A percentile compares a stretch with the other conserved stretches of the same genome.
These are phyloP conservation scores for Penicillium herquei DNA, from an alignment of 495 filamentous ascomycete species.

Conservation along the genomic window DNA sequence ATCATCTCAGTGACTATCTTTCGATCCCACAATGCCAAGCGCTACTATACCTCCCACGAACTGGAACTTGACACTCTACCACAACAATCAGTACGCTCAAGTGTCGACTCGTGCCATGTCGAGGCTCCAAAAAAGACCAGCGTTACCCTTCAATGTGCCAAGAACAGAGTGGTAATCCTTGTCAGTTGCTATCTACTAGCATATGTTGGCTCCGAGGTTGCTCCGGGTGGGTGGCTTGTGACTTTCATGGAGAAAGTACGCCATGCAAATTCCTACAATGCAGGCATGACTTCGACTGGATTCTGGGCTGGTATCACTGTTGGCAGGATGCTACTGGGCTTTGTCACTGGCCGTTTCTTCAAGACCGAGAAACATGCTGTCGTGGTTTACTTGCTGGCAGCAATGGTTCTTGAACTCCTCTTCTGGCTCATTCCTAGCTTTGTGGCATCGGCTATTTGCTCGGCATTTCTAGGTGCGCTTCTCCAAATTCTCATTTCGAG, in stretches of 20 bases:
- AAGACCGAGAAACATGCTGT: slow-evolving; percentile 51
- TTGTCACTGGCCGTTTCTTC: slow-evolving; percentile 57
- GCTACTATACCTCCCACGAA: too few relatives aligned
- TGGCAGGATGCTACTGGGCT: slow-evolving; percentile 56
- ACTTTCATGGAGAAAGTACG: slow-evolving; percentile 60
- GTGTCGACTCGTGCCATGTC: too few relatives aligned
- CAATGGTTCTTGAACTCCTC: background rate
- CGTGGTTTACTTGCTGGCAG: background rate
- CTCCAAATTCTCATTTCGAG: too few relatives aligned
- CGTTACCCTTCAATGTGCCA: slow-evolving; percentile 34
- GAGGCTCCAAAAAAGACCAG: too few relatives aligned
- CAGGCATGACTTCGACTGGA: slow-evolving; percentile 58
- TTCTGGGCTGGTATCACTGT: slow-evolving; percentile 63
- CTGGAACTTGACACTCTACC: too few relatives aligned
- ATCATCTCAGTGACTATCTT: too few relatives aligned
- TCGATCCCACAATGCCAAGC: too few relatives aligned
- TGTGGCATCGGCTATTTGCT: background rate
- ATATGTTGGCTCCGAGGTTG: slow-evolving; percentile 80
- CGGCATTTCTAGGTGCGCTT: too few relatives aligned
- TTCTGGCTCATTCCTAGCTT: background rate
- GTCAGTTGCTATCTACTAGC: slow-evolving; percentile 70
- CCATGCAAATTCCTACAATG: slow-evolving; percentile 47
- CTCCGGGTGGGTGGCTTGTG: slow-evolving; percentile 67
- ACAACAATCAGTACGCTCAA: too few relatives aligned
- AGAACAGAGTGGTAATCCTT: too few relatives aligned